phyloP scores from a whole-genome alignment of 345 rosid species.

The Pugionium cornutum region DNA sequence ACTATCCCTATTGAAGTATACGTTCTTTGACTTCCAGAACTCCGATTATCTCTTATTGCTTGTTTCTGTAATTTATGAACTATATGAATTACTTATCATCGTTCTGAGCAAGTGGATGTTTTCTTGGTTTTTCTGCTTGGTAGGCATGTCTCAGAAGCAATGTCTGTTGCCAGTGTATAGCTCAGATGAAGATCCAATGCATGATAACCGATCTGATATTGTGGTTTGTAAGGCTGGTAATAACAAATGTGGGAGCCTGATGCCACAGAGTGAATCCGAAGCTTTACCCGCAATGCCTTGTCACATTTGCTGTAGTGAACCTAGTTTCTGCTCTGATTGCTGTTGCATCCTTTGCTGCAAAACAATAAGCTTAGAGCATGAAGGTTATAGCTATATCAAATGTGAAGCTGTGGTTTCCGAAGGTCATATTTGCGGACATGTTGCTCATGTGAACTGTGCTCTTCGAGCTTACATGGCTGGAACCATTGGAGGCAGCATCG shows the following conservation, averaged over 20 bases:
- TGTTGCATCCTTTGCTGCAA: conserved; percentile 84
- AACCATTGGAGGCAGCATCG: conserved; percentile 77
- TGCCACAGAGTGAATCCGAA: conserved; percentile 35
- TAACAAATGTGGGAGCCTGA: conserved; percentile 55
- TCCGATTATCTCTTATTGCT: not conserved
- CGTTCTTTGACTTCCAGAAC: not conserved
- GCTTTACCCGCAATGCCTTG: conserved; percentile 54
- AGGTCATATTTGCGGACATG: conserved; percentile 65
- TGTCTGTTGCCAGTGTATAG: conserved; percentile 26
- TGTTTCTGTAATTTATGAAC: conserved; percentile 4
- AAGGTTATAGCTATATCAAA: conserved; percentile 68
- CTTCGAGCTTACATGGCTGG: conserved; percentile 86
- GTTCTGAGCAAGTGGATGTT: not conserved
- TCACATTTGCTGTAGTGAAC: conserved; percentile 81
- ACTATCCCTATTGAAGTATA: not conserved
- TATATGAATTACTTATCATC: conserved; percentile 10
- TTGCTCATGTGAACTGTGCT: conserved; percentile 88
- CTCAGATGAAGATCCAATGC: conserved; percentile 46
- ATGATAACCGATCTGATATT: conserved; percentile 41
- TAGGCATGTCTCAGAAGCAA: conserved; percentile 40
- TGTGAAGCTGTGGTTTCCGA: conserved; percentile 64
- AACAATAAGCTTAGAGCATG: conserved; percentile 47
- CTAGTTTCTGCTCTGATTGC: conserved; percentile 72
- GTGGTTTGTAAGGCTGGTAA: conserved; percentile 73
- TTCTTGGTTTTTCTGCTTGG: conserved; percentile 12